These are phyloP conservation scores for Neoboletus magnificus DNA, from an alignment of 768 basidiomycete species.

Conservation along the genomic window DNA sequence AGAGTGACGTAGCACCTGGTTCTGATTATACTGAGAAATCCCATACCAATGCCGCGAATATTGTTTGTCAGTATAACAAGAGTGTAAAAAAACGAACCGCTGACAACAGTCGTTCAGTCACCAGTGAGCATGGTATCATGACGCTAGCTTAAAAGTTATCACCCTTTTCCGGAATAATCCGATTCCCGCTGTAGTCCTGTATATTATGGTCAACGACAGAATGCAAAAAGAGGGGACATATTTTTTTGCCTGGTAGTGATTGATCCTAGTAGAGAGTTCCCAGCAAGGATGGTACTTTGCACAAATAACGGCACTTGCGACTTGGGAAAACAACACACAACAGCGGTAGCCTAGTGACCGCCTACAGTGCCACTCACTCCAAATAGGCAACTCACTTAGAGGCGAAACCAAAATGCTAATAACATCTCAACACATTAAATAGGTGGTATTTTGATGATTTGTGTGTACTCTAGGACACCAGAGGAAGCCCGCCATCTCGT, in stretches of 20 bases:
- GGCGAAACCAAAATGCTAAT: background rate
- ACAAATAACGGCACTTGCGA: too few relatives aligned
- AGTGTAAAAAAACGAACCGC: background rate
- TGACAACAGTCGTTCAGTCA: constrained; percentile 19
- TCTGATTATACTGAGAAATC: constrained; percentile 21
- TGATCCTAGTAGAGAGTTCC: constrained; percentile 38
- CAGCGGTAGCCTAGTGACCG: too few relatives aligned
- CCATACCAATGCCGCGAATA: constrained; percentile 25
- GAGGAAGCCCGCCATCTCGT: background rate
- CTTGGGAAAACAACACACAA: constrained; percentile 33
- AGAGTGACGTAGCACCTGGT: constrained; percentile 36
- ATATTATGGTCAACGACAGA: too few relatives aligned
- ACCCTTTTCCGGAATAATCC: constrained; percentile 1
- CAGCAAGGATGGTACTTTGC: constrained; percentile 34
- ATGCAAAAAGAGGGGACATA: background rate
- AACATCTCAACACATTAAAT: background rate
- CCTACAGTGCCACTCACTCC: background rate
- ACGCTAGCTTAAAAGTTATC: constrained; percentile 18
- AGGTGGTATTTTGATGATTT: background rate
- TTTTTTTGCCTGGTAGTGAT: constrained; percentile 39
- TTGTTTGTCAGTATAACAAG: background rate
- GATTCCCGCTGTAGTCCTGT: background rate
- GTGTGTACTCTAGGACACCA: background rate
- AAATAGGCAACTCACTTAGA: constrained; percentile 1
- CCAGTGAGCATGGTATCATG: constrained; percentile 14